A percentile compares a stretch with the other conserved stretches of the same genome.
Conservation (phyloP, 805 yeast genomes). For the Vanderwaltozyma yarrowii region DNA sequence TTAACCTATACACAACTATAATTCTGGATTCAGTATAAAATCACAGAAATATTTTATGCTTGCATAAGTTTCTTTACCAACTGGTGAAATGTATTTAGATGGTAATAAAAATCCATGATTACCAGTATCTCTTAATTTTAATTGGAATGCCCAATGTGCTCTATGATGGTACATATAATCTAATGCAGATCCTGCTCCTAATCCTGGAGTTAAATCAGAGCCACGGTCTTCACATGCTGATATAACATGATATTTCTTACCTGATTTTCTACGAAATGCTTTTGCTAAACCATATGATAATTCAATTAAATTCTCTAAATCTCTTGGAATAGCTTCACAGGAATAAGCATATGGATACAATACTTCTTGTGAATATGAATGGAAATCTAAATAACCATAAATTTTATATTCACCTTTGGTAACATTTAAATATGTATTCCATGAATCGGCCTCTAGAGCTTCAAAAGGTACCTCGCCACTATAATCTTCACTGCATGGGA, state of each 20-base stretch:
- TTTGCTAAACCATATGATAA: conserved; percentile 73
- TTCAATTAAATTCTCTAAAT: conserved; percentile 70
- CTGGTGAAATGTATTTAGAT: conserved; percentile 56
- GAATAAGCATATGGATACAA: conserved; percentile 76
- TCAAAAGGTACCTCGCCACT: conserved; percentile 67
- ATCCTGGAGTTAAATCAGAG: conserved; percentile 58
- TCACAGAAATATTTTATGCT: conserved; percentile 59
- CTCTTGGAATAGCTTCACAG: conserved; percentile 64
- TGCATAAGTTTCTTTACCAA: conserved; percentile 63
- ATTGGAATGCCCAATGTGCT: conserved; percentile 77
- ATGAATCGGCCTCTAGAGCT: conserved; percentile 45
- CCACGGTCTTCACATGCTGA: conserved; percentile 77
- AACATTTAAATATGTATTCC: conserved; percentile 38
- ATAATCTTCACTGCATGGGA: conserved; percentile 78
- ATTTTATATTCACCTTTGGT: conserved; percentile 42
- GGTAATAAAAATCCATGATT: conserved; percentile 78
- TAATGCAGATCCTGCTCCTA: conserved; percentile 71
- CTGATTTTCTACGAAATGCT: conserved; percentile 53
- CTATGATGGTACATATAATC: conserved; percentile 78
- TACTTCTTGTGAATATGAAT: conserved; percentile 77
- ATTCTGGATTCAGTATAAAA: conserved; percentile 37
- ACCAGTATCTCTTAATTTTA: conserved; percentile 75
- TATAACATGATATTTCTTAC: conserved; percentile 55
- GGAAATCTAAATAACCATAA: conserved; percentile 72
- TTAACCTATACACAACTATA: conserved; percentile 7